Evolutionary conservation across 2,329 filamentous ascomycete species (phyloP).

Genomic region (Xylaria multiplex): DNA sequence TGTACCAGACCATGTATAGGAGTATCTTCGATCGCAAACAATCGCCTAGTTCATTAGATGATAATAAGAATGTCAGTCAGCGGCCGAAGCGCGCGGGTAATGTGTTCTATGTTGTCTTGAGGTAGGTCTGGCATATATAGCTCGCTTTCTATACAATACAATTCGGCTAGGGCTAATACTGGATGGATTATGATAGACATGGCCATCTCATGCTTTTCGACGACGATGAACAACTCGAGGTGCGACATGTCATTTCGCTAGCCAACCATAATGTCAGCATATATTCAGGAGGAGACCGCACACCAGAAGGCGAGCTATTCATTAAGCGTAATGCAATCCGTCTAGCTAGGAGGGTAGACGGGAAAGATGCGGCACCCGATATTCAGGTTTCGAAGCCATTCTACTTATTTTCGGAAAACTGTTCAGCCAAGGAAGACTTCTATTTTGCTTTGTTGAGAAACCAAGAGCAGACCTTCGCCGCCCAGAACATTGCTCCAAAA

Average conservation of each 20-base stretch:
- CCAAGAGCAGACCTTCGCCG: conserved; percentile 74
- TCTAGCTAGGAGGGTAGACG: conserved; percentile 72
- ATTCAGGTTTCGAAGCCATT: conserved; percentile 78
- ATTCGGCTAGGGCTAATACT: conserved; percentile 13
- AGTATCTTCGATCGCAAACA: conserved; percentile 90
- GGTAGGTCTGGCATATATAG: conserved; percentile 63
- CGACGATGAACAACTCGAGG: conserved; percentile 92
- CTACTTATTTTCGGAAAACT: conserved; percentile 93
- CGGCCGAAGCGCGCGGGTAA: conserved; percentile 77
- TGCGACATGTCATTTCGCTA: conserved; percentile 93
- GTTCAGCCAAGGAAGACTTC: conserved; percentile 97
- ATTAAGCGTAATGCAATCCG: conserved; percentile 94
- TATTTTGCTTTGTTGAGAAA: conserved; percentile 92
- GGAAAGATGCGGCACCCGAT: conserved; percentile 65
- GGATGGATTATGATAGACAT: conserved; percentile 66
- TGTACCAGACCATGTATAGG: conserved; percentile 98
- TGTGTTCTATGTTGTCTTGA: conserved; percentile 90
- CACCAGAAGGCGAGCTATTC: conserved; percentile 92
- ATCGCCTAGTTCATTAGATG: conserved; percentile 58
- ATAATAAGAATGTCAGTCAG: conserved; percentile 59
- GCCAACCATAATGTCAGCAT: conserved; percentile 87
- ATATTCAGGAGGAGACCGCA: conserved; percentile 79
- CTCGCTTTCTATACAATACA: neutral
- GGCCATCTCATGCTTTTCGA: conserved; percentile 98
- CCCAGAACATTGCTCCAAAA: conserved; percentile 68